Base-by-base conservation (phyloP, 352 stramenopile species). In the Phytopythium helicoides region DNA sequence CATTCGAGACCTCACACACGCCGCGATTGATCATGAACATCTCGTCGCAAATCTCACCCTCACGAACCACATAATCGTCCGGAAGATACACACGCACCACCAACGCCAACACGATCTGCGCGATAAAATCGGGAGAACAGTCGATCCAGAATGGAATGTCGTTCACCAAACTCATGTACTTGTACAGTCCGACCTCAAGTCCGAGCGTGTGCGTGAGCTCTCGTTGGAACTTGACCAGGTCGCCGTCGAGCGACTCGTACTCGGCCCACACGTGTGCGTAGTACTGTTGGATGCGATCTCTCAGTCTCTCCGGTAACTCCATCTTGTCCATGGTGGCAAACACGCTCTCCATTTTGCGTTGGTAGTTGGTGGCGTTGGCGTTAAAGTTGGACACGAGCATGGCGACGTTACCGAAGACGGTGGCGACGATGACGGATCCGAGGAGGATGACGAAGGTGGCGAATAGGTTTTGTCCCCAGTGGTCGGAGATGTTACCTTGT, bases 301-400 rank as follows among this genome's bases (percentile, higher is more conserved):
- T 5, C 28, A 33, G 28, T 33, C 28, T 5, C 9, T 33, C 28
- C 9, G 28, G 28, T 33, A 33, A 9, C 28, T 33, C 28, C 28
- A 33, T 33, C 31, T 87, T 83, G 2, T 46, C 54, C 53, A 84
- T 90, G 44, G 72, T 65, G 3, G 72, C 71, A 19, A 86, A 71
- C 0, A 90, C 66, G 26, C 61, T 45, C 38, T 88, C 78, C 73
- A 86, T 81, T 39, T 89, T 89, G 15, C 68, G 73, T 35, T 83
- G 61, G 47, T 87, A 92, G 25, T 54, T 69, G 0, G 71, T 85
- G 9, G 54, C 54, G 28, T 78, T 81, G 14, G 70, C 67, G 31
- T 76, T 80, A 35, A 89, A 84, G 45, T 83, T 86, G 15, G 70
- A 65, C 6, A 91, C 76, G 0, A 84, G 60, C 6, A 91, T 68